These are phyloP conservation scores for Colletotrichum falcatum DNA, from an alignment of 2,329 filamentous ascomycete species.

Conservation along the genomic window DNA sequence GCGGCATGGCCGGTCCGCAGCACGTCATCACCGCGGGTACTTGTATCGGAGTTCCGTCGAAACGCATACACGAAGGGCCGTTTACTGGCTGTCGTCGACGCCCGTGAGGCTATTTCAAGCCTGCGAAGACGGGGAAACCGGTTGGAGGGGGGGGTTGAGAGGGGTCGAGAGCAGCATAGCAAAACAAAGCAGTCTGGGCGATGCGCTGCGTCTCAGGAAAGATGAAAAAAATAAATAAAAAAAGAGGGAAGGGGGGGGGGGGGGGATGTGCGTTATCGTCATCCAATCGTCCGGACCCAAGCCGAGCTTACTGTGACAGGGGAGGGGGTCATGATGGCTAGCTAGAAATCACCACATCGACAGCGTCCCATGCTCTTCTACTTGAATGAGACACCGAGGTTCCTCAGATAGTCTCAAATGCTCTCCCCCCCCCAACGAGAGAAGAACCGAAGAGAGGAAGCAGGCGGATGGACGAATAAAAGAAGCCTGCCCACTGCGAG, in stretches of 20 bases:
- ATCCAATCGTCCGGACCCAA: slow-evolving; percentile 33
- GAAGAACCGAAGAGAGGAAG: neutral
- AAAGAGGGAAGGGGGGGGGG: neutral
- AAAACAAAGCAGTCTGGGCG: slow-evolving; percentile 16
- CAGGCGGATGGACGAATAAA: neutral
- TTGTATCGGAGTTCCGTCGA: slow-evolving; percentile 35
- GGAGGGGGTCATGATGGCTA: neutral
- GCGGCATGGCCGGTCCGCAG: neutral
- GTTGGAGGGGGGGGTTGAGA: neutral
- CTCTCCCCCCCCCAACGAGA: neutral
- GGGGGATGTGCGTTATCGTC: slow-evolving; percentile 23
- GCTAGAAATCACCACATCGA: neutral
- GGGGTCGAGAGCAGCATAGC: neutral
- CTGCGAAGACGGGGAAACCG: slow-evolving; percentile 5
- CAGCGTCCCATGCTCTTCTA: neutral
- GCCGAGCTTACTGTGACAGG: slow-evolving; percentile 26
- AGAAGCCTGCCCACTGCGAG: neutral
- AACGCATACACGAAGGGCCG: slow-evolving; percentile 31
- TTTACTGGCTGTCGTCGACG: slow-evolving; percentile 23
- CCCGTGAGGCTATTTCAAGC: slow-evolving; percentile 21
- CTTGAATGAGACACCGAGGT: neutral
- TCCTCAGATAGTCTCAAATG: neutral
- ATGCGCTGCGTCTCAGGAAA: slow-evolving; percentile 24
- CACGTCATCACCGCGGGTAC: slow-evolving; percentile 31
- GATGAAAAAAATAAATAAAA: too few species aligned